Percentiles rank a stretch among this genome's conserved stretches.
These are phyloP conservation scores for Coccomyxa sp. DNA, from an alignment of 139 green algal genomes.

Conservation along the genomic window DNA sequence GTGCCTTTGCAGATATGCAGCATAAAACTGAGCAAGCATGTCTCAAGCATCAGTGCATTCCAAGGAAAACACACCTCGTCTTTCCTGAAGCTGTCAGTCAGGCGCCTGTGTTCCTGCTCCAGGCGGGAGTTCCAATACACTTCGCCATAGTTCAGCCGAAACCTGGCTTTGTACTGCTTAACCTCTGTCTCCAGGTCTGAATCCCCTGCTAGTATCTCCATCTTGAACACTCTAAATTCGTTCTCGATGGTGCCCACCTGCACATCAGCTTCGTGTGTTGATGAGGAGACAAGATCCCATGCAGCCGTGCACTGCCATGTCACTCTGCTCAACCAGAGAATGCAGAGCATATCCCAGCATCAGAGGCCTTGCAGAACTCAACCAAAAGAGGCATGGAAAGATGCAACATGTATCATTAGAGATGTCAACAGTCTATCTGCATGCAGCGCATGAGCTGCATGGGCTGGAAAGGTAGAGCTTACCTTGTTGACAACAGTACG, in stretches of 20 bases:
- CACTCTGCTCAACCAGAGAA: too few relatives aligned
- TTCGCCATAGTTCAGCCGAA: conserved; percentile 27
- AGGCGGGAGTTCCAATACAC: conserved; percentile 99
- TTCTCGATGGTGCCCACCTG: conserved; percentile 85
- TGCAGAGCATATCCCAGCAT: too few relatives aligned
- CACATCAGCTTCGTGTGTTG: background rate
- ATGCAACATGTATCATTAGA: too few relatives aligned
- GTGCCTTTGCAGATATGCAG: too few relatives aligned
- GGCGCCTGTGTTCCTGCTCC: conserved; percentile 89
- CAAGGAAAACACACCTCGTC: too few relatives aligned
- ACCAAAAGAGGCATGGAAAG: background rate
- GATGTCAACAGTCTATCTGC: too few relatives aligned
- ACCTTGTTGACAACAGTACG: conserved; percentile 95
- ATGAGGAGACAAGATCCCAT: background rate
- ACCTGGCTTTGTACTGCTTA: conserved; percentile 78
- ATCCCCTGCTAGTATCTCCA: conserved; percentile 92
- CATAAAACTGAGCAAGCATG: too few relatives aligned
- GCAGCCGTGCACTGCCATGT: too few relatives aligned
- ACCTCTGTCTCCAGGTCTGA: conserved; percentile 38
- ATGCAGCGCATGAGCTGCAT: background rate
- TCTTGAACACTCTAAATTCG: conserved; percentile 90
- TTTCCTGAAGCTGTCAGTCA: conserved; percentile 62
- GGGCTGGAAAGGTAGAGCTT: background rate
- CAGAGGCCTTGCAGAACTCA: background rate
- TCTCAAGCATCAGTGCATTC: too few relatives aligned